Evolutionary conservation across 805 yeast species (phyloP).

Genomic region (Metschnikowia bowlesiae): DNA sequence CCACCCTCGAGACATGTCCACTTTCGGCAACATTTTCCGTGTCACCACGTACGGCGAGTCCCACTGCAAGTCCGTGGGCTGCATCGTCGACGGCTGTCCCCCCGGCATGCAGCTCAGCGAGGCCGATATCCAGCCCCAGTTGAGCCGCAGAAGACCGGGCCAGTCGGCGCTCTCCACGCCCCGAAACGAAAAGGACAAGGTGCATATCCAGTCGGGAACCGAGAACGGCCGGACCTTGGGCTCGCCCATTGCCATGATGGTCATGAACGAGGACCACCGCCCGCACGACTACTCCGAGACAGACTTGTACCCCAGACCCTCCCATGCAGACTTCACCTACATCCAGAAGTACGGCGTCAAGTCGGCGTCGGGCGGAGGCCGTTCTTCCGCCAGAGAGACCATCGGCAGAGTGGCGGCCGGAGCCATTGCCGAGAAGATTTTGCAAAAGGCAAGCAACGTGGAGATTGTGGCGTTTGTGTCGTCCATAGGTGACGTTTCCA

Average conservation of each 20-base stretch:
- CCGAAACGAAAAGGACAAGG: constrained; percentile 90
- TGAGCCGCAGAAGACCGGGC: constrained; percentile 96
- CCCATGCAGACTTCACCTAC: constrained; percentile 96
- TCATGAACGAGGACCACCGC: constrained; percentile 91
- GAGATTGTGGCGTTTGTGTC: constrained; percentile 96
- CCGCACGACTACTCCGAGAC: constrained; percentile 95
- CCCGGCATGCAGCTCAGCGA: constrained; percentile 87
- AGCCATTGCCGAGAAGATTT: constrained; percentile 92
- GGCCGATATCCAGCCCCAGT: constrained; percentile 89
- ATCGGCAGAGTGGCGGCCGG: constrained; percentile 99
- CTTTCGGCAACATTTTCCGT: constrained; percentile 39
- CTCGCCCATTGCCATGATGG: constrained; percentile 92
- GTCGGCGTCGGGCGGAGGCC: constrained; percentile 95
- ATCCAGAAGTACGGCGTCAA: constrained; percentile 85
- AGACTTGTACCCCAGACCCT: constrained; percentile 93
- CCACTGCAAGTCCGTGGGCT: constrained; percentile 95
- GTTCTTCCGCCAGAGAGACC: constrained; percentile 96
- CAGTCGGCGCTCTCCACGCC: constrained; percentile 92
- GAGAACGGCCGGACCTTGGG: constrained; percentile 90
- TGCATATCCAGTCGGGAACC: constrained; percentile 90
- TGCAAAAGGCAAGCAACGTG: constrained; percentile 68
- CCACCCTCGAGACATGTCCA: constrained; percentile 26
- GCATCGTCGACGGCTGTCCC: constrained; percentile 97
- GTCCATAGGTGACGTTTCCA: constrained; percentile 78
- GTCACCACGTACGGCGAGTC: constrained; percentile 98